Evolutionary conservation across 2,329 filamentous ascomycete species (phyloP).

Genomic region (Fusarium papillatum): DNA sequence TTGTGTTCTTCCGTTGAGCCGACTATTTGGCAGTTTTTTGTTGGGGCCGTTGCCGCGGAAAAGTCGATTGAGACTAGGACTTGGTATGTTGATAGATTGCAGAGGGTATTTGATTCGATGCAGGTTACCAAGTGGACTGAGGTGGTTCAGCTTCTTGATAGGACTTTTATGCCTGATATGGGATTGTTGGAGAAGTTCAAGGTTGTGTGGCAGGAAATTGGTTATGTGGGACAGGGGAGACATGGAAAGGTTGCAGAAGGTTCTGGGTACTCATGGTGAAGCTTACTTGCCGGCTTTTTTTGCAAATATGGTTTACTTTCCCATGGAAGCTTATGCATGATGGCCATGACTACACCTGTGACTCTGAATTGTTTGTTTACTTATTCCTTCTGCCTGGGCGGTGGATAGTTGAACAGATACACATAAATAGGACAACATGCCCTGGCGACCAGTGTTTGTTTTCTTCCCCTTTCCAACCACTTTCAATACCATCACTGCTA

Average conservation of each 20-base stretch:
- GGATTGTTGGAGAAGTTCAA: background rate
- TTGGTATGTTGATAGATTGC: constrained; percentile 19
- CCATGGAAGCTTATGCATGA: background rate
- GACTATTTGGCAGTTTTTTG: constrained; percentile 37
- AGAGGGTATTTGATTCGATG: constrained; percentile 9
- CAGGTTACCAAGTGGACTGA: background rate
- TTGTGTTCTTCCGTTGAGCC: constrained; percentile 33
- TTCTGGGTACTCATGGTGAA: background rate
- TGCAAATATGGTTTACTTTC: background rate
- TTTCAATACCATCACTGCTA: background rate
- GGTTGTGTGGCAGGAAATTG: constrained; percentile 16
- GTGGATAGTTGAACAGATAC: background rate
- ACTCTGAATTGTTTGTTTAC: background rate
- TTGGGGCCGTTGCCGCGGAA: constrained; percentile 28
- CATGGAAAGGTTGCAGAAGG: background rate
- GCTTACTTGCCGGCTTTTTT: background rate
- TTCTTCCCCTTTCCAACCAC: background rate
- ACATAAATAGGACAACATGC: background rate
- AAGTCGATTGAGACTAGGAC: background rate
- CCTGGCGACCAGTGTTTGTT: background rate
- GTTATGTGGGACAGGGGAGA: background rate
- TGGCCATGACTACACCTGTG: background rate
- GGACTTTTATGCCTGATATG: constrained; percentile 4
- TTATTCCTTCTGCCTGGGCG: background rate
- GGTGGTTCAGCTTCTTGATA: background rate